These are phyloP conservation scores for Talaromyces sp. DNA, from an alignment of 2,329 filamentous ascomycete genomes.

Conservation along the genomic window DNA sequence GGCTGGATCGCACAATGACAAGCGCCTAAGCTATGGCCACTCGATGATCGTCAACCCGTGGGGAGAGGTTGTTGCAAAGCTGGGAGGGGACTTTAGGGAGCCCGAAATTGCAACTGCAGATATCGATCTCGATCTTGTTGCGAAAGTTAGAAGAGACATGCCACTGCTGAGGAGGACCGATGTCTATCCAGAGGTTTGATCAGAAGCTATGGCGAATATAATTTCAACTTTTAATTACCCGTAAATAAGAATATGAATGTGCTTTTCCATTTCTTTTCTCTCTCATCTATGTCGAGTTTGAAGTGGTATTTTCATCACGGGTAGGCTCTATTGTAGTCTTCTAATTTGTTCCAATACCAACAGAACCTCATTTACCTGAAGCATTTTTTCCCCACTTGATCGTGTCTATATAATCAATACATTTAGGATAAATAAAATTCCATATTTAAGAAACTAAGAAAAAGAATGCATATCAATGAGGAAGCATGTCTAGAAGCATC, in stretches of 20 bases:
- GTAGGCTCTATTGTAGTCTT: background rate
- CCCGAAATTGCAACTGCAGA: slow-evolving; percentile 47
- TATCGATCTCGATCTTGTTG: slow-evolving; percentile 48
- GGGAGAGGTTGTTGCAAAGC: slow-evolving; percentile 66
- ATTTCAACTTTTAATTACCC: background rate
- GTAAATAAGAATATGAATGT: background rate
- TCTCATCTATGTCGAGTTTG: background rate
- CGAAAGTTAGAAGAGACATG: slow-evolving; percentile 51
- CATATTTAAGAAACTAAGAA: slow-evolving; percentile 8
- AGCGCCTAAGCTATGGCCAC: slow-evolving; percentile 75
- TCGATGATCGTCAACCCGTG: slow-evolving; percentile 82
- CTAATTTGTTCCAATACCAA: background rate
- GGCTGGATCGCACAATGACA: slow-evolving; percentile 67
- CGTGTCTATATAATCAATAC: background rate
- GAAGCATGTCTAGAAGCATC: slow-evolving; percentile 27
- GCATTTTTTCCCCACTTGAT: background rate
- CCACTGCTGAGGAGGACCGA: slow-evolving; percentile 52
- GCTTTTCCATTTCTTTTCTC: background rate
- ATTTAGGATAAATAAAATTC: background rate
- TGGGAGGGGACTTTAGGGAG: slow-evolving; percentile 43
- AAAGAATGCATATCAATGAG: slow-evolving; percentile 23
- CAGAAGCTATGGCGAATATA: slow-evolving; percentile 1
- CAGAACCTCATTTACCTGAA: background rate
- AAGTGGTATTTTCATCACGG: background rate
- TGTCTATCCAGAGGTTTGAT: slow-evolving; percentile 41